A percentile compares a stretch with the other conserved stretches of the same genome.
These are phyloP conservation scores for Aspergillus puulaauensis DNA, from an alignment of 2,329 filamentous ascomycete genomes.

Conservation along the genomic window DNA sequence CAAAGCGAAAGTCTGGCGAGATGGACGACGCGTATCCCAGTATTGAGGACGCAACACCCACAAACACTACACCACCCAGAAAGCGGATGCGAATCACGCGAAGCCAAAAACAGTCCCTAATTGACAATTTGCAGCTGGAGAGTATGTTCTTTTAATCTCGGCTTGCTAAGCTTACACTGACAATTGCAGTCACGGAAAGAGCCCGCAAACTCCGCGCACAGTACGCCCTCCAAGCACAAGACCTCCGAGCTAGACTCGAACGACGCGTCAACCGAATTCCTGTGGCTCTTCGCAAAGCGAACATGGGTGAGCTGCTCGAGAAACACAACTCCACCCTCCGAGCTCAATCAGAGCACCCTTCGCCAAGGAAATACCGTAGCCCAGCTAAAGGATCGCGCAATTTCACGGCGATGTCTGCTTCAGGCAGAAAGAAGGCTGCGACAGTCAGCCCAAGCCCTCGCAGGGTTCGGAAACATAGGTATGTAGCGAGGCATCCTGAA, in stretches of 20 bases:
- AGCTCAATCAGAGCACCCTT: constrained; percentile 27
- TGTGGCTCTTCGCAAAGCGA: constrained; percentile 71
- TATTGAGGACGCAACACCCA: constrained; percentile 45
- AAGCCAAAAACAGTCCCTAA: constrained; percentile 78
- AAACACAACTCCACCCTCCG: constrained; percentile 41
- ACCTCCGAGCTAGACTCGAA: constrained; percentile 80
- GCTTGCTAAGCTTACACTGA: constrained; percentile 15
- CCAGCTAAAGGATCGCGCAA: constrained; percentile 30
- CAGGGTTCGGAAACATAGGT: constrained; percentile 34
- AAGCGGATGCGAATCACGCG: constrained; percentile 64
- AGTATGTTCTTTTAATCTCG: constrained; percentile 53
- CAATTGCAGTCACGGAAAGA: constrained; percentile 73
- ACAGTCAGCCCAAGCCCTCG: constrained; percentile 29
- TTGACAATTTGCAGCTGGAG: constrained; percentile 87
- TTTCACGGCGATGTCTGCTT: constrained; percentile 30
- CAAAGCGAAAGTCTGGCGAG: constrained; percentile 43
- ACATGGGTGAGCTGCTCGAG: constrained; percentile 75
- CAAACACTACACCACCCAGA: constrained; percentile 58
- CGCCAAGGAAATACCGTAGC: constrained; percentile 32
- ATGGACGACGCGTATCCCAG: constrained; percentile 44
- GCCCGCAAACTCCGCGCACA: constrained; percentile 84
- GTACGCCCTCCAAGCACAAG: constrained; percentile 84
- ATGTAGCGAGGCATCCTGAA: constrained; percentile 10
- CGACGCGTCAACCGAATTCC: constrained; percentile 93
- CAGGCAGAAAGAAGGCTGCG: constrained; percentile 26